Base-by-base conservation (phyloP, 2,329 filamentous ascomycete genomes). In the Pseudocercospora macadamiae region DNA sequence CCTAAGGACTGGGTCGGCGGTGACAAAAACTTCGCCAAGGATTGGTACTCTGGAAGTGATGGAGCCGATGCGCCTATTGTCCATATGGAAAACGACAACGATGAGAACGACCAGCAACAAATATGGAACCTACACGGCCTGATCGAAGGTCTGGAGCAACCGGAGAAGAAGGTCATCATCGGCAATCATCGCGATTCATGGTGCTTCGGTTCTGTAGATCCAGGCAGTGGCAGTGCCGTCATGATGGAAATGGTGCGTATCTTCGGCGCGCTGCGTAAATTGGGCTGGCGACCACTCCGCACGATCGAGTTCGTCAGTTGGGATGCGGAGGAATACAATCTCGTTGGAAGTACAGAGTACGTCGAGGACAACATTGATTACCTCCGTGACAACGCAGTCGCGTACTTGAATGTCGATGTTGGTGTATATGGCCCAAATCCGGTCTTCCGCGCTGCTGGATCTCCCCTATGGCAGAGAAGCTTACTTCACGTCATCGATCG, bases 251-350 rank as follows among this genome's bases (percentile, higher is more conserved):
- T 97, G 58, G 87, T 90, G 19, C 87, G 89, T 44, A 86, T 96
- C 49, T 90, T 99, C 68, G 91, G 92, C 37, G 86, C 91, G 63
- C 83, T 97, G 14, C 81, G 87, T 19, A 76, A 81, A 14, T 84
- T 86, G 57, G 93, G 93, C 54, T 99, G 95, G 95, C 84, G 90
- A 23, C 95, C 95, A 1, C 80, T 96, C 14, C 88, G 95, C n/a
- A 96, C 91, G 3, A 96, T 99, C 64, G 90, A 96, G 73, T 97
- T 99, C 74, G 92, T 93, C 70, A 96, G 91, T 30, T 99, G 95
- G 95, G 95, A 99, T 73, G 95, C 86, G 3, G 89, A 89, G 66
- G 91, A 93, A 74, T 97, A 96, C 78, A 97, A 97, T 74, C 79
- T 95, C 45, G 90, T 96, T 58, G 95, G 95, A 7, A 96, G 91